Evolutionary conservation across 208 protist genomes (phyloP).

Genomic region (Leishmania turanica): DNA sequence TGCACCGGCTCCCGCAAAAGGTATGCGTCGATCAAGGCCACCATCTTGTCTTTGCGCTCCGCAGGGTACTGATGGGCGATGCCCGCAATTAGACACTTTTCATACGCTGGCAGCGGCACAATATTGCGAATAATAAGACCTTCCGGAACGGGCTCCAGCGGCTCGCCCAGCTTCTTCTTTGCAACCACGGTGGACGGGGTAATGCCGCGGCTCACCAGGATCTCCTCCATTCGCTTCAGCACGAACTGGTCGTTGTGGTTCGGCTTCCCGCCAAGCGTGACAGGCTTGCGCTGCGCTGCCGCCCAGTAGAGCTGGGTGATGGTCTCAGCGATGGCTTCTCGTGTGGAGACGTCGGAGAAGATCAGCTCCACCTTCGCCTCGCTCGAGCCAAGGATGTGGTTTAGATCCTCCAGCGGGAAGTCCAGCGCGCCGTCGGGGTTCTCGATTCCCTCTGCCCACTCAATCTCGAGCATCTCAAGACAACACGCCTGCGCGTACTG

Average conservation of each 20-base stretch:
- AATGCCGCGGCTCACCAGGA: slow-evolving; percentile 32
- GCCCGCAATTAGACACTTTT: slow-evolving; percentile 48
- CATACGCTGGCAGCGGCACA: slow-evolving; percentile 44
- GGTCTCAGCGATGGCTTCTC: neutral
- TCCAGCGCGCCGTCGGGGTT: slow-evolving; percentile 22
- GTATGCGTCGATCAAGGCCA: slow-evolving; percentile 25
- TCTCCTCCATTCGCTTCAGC: slow-evolving; percentile 49
- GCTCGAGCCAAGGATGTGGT: slow-evolving; percentile 8
- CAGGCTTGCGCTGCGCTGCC: slow-evolving; percentile 54
- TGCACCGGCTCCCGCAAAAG: slow-evolving; percentile 14
- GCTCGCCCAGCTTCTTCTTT: slow-evolving; percentile 32
- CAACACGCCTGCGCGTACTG: slow-evolving; percentile 57
- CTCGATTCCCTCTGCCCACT: slow-evolving; percentile 18
- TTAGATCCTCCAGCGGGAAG: slow-evolving; percentile 14
- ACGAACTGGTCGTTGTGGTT: slow-evolving; percentile 56
- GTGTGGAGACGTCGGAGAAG: slow-evolving; percentile 19
- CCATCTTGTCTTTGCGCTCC: slow-evolving; percentile 23
- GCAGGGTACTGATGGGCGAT: slow-evolving; percentile 42
- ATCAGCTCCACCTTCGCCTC: slow-evolving; percentile 7
- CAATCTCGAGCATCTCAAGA: slow-evolving; percentile 61
- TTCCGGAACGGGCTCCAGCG: slow-evolving; percentile 30
- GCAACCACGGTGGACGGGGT: slow-evolving; percentile 37
- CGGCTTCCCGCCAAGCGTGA: slow-evolving; percentile 49
- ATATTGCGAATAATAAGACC: slow-evolving; percentile 41
- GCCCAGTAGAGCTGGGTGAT: slow-evolving; percentile 53